Base-by-base conservation (phyloP, 495 filamentous ascomycete genomes). In the Hypoxylon lenormandii region DNA sequence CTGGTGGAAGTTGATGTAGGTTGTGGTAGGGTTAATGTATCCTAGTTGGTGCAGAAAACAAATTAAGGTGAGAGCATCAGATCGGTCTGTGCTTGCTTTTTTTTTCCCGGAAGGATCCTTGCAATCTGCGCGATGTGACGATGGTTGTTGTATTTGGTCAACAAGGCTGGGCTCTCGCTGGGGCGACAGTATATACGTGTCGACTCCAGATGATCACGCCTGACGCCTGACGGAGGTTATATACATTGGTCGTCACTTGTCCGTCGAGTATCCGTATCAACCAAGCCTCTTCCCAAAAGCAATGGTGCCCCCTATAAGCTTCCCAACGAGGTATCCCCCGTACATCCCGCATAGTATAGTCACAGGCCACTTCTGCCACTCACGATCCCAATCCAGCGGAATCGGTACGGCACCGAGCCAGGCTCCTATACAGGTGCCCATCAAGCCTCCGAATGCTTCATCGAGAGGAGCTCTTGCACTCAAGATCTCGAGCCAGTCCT, bases 341-440 rank as follows among this genome's bases (percentile, higher is more conserved):
- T 81, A 84, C 28, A 81, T 15, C 1, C 82, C 82, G 8, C 60
- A 74, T 10, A 84, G 60, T 28, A 98, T 91, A 0, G 95, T 98
- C 30, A 98, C 91, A 2, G 95, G 95, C 89, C 93, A 98, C 76
- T 90, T 92, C 84, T 98, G 95, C 95, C 95, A 98, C 67, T 96
- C 93, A 18, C 95, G 88, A 72, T 82, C 92, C 92, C 94, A 97
- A 76, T 97, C 95, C 65, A 98, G 80, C 16, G 95, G 96, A 74
- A 98, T 98, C 0, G 96, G 96, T 33, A 97, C 88, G 10, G 91
- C 91, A 3, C 90, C 90, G n/a, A 91, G 64, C 90, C 90, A 93
- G 38, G 85, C 87, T 4, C 90, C 90, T 3, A 88, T 51, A n/a
- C 88, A 71, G 10, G 81, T 83, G 13, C 91, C 90, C 8, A 86